These are phyloP conservation scores for Daldinia sp. DNA, from an alignment of 2,329 filamentous ascomycete genomes.

Conservation along the genomic window DNA sequence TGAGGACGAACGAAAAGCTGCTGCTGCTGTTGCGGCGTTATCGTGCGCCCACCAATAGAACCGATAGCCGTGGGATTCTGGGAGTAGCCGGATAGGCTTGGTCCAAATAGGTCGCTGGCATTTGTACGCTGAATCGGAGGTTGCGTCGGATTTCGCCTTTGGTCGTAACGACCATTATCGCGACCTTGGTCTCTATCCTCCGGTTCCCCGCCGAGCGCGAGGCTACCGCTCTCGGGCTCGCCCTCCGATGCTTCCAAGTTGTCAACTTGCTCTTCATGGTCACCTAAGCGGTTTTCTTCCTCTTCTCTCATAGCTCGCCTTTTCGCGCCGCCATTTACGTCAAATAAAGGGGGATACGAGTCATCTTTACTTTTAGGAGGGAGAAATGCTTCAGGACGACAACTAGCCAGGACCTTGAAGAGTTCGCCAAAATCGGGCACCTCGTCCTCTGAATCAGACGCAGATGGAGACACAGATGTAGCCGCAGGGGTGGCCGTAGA, in stretches of 20 bases:
- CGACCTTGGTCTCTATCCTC: slow-evolving; percentile 77
- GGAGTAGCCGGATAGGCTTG: slow-evolving; percentile 63
- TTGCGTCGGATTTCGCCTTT: slow-evolving; percentile 76
- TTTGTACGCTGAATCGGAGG: slow-evolving; percentile 78
- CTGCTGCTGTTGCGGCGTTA: slow-evolving; percentile 83
- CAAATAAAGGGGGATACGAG: slow-evolving; percentile 80
- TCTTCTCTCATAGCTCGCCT: slow-evolving; percentile 82
- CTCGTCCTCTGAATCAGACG: slow-evolving; percentile 29
- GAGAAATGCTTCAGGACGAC: slow-evolving; percentile 56
- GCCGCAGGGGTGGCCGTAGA: too few species aligned
- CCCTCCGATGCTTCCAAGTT: slow-evolving; percentile 71
- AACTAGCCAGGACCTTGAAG: slow-evolving; percentile 44
- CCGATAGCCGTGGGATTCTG: slow-evolving; percentile 64
- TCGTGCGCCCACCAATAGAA: slow-evolving; percentile 74
- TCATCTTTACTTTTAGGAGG: slow-evolving; percentile 42
- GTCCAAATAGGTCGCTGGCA: slow-evolving; percentile 66
- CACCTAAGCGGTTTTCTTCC: slow-evolving; percentile 66
- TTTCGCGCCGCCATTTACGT: slow-evolving; percentile 83
- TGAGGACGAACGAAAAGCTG: slow-evolving; percentile 78
- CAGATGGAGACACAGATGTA: too few species aligned
- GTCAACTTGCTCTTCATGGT: slow-evolving; percentile 63
- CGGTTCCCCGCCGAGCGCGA: slow-evolving; percentile 91
- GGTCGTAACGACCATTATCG: slow-evolving; percentile 65
- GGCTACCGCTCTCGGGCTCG: slow-evolving; percentile 82
- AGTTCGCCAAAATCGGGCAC: slow-evolving; percentile 45